These are phyloP conservation scores for Nakaseomyces delphensis DNA, from an alignment of 1,139 yeast species.

Conservation along the genomic window DNA sequence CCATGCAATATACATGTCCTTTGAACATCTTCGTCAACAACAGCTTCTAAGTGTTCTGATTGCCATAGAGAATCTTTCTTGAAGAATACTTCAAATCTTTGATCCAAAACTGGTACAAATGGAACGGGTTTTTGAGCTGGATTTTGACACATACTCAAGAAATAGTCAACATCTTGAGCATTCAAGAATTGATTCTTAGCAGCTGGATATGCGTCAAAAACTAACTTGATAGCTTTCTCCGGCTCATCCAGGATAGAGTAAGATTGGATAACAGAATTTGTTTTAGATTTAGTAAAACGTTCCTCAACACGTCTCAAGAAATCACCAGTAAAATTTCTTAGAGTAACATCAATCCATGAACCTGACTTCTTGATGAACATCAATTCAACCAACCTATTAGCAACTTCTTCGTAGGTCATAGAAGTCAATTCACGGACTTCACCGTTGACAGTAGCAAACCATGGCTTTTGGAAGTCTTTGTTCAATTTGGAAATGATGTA, in stretches of 20 bases:
- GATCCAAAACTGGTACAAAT: conserved; percentile 90
- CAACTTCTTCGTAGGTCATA: conserved; percentile 92
- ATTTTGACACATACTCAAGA: conserved; percentile 72
- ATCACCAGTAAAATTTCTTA: conserved; percentile 81
- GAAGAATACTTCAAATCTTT: conserved; percentile 89
- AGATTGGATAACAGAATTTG: conserved; percentile 64
- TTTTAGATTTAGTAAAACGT: conserved; percentile 62
- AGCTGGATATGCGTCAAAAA: conserved; percentile 60
- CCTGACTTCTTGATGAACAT: conserved; percentile 72
- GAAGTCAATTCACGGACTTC: conserved; percentile 83
- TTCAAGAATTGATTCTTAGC: conserved; percentile 77
- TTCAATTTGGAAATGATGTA: conserved; percentile 78
- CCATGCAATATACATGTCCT: conserved; percentile 98
- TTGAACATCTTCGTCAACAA: conserved; percentile 91
- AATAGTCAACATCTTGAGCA: conserved; percentile 92
- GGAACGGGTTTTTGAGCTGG: conserved; percentile 97
- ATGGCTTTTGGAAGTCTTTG: conserved; percentile 94
- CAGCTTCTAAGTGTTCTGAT: conserved; percentile 94
- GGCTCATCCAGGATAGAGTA: conserved; percentile 65
- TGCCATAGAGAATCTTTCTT: conserved; percentile 99
- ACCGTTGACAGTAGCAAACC: conserved; percentile 69
- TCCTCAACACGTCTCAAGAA: conserved; percentile 92
- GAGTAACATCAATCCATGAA: conserved; percentile 82
- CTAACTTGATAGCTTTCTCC: conserved; percentile 45
- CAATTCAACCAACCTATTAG: conserved; percentile 78